Evolutionary conservation across 2,329 filamentous ascomycete species (phyloP).

Genomic region (Orbilia ellipsospora): DNA sequence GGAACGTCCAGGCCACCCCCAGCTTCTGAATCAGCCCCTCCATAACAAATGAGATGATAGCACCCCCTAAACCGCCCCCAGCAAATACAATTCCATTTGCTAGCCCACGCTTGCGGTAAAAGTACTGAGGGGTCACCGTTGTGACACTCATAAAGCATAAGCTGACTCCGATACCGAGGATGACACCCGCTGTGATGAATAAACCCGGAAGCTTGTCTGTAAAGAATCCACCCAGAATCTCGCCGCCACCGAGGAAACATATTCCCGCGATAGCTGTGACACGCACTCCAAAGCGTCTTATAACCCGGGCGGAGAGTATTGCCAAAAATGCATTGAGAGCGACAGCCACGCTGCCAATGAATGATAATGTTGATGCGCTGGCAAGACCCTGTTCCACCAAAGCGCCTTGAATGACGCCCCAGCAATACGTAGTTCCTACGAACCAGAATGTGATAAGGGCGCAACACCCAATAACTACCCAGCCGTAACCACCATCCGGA

Average conservation of each 20-base stretch:
- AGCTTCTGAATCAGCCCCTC: background rate
- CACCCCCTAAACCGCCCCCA: background rate
- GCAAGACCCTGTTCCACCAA: background rate
- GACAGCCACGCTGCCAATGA: slow-evolving; percentile 2
- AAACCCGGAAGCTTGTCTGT: background rate
- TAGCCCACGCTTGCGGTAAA: background rate
- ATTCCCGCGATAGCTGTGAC: background rate
- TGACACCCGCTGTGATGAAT: background rate
- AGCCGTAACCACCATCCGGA: background rate
- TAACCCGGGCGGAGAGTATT: background rate
- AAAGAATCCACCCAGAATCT: background rate
- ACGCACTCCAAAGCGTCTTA: background rate
- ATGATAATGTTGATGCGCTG: slow-evolving; percentile 2
- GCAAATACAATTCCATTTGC: background rate
- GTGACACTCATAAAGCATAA: slow-evolving; percentile 4
- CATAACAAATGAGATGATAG: slow-evolving; percentile 2
- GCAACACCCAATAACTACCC: background rate
- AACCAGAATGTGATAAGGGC: slow-evolving; percentile 2
- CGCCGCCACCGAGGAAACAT: background rate
- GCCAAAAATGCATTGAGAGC: background rate
- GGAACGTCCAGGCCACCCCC: background rate
- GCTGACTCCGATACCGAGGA: background rate
- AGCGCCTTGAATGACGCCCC: slow-evolving; percentile 1
- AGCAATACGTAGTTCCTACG: background rate
- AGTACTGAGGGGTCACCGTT: background rate